These are phyloP conservation scores for Boletus rufocinnamomeus DNA, from an alignment of 768 basidiomycete genomes.

Conservation along the genomic window DNA sequence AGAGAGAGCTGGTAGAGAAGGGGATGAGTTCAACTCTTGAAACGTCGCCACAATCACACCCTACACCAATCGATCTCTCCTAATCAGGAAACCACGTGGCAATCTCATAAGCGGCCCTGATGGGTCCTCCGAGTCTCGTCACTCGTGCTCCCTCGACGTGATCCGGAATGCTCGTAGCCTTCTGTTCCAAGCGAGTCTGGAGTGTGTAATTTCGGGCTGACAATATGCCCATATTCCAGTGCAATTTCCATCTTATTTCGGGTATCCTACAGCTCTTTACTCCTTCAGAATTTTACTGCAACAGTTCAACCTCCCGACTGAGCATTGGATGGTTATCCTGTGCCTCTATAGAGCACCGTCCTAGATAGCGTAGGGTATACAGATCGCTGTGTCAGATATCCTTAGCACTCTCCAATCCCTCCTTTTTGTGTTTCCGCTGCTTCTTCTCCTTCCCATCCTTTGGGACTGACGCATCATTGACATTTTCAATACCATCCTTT, in stretches of 20 bases:
- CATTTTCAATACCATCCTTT: constrained; percentile 12
- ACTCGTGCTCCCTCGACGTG: too few species aligned
- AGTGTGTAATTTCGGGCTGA: too few species aligned
- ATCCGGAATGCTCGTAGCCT: too few species aligned
- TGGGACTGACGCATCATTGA: constrained; percentile 14
- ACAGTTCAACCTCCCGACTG: too few species aligned
- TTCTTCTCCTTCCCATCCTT: constrained; percentile 33
- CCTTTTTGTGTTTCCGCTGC: constrained; percentile 30
- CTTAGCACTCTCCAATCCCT: neutral
- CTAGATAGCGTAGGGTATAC: constrained; percentile 4
- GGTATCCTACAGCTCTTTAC: too few species aligned
- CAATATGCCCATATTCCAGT: too few species aligned
- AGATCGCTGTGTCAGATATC: neutral
- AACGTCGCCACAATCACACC: constrained; percentile 33
- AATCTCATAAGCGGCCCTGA: neutral
- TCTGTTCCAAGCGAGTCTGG: too few species aligned
- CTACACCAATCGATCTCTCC: constrained; percentile 36
- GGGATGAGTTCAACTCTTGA: constrained; percentile 19
- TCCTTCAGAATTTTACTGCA: too few species aligned
- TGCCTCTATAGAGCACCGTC: neutral
- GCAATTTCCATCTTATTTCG: too few species aligned
- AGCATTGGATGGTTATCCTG: neutral
- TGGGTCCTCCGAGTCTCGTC: too few species aligned
- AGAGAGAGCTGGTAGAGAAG: constrained; percentile 6
- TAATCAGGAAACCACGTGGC: constrained; percentile 35